Percentiles rank a stretch among this genome's conserved stretches.
phyloP scores from a whole-genome alignment of 306 rosid species.

The Phaseolus lunatus region DNA sequence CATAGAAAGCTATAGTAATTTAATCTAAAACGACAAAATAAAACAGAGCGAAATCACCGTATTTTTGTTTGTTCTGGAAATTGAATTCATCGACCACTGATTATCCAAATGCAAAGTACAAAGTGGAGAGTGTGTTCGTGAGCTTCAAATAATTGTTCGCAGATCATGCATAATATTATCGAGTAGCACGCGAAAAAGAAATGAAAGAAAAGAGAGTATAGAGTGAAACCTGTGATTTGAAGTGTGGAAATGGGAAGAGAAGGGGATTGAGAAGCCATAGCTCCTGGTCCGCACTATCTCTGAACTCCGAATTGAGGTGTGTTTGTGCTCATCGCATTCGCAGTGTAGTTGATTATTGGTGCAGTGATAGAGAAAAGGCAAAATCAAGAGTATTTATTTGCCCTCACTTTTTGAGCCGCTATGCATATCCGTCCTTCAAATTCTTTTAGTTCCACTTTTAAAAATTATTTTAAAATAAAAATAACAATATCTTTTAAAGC shows the following conservation, averaged over 20 bases:
- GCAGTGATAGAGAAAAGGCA: neutral
- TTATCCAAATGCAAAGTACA: neutral
- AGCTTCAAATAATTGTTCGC: neutral
- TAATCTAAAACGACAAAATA: neutral
- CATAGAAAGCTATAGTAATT: neutral
- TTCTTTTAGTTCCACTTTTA: neutral
- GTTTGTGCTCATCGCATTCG: neutral
- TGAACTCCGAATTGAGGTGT: neutral
- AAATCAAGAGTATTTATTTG: neutral
- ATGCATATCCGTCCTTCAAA: neutral
- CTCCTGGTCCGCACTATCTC: neutral
- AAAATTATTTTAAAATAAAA: neutral
- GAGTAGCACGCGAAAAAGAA: too few species aligned
- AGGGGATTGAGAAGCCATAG: conserved; percentile 31
- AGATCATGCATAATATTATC: neutral
- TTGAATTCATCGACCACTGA: neutral
- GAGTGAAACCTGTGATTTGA: conserved; percentile 31
- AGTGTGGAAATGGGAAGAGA: neutral
- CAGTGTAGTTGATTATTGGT: neutral
- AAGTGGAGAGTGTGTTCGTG: neutral
- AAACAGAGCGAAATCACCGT: neutral
- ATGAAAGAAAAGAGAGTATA: neutral
- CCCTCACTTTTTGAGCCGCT: neutral
- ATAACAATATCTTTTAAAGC: too few species aligned
- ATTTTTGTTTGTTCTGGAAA: neutral